These are phyloP conservation scores for Immersiella caudata DNA, from an alignment of 495 filamentous ascomycete species.

Conservation along the genomic window DNA sequence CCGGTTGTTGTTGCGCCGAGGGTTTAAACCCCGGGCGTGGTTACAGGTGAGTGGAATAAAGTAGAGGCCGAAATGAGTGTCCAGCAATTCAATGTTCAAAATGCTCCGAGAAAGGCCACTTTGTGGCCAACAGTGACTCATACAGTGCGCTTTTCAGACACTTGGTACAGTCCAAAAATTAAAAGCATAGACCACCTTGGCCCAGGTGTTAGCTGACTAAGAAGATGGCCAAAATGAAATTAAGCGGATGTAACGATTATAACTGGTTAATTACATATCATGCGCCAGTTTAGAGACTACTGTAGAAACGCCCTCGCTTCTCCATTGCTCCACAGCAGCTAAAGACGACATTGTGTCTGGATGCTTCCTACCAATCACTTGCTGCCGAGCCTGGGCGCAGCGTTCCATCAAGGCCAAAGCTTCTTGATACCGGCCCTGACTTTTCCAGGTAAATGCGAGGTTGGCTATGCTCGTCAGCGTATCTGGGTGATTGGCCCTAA, in stretches of 20 bases:
- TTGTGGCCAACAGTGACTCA: conserved; percentile 4
- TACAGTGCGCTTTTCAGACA: conserved; percentile 5
- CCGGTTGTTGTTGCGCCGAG: too few relatives aligned
- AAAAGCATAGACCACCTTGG: too few relatives aligned
- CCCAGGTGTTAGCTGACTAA: too few relatives aligned
- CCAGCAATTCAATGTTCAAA: conserved; percentile 2
- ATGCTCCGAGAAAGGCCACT: too few relatives aligned
- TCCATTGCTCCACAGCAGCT: conserved; percentile 3
- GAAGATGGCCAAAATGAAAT: too few relatives aligned
- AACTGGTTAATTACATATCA: conserved; percentile 9
- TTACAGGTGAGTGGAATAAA: too few relatives aligned
- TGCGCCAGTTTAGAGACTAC: background rate
- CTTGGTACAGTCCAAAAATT: background rate
- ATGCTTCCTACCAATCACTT: conserved; percentile 18
- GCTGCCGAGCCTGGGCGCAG: conserved; percentile 17
- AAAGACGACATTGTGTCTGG: conserved; percentile 14
- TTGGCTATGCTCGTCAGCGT: conserved; percentile 29
- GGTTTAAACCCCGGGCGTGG: too few relatives aligned
- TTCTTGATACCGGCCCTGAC: conserved; percentile 18
- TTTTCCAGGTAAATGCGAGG: conserved; percentile 19
- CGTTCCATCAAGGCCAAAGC: conserved; percentile 21
- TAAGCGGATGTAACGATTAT: too few relatives aligned
- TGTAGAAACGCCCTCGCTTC: background rate
- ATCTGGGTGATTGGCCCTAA: too few relatives aligned
- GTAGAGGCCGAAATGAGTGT: conserved; percentile 10